These are phyloP conservation scores for Geranium incanum DNA, from an alignment of 441 rosid species.

Conservation along the genomic window DNA sequence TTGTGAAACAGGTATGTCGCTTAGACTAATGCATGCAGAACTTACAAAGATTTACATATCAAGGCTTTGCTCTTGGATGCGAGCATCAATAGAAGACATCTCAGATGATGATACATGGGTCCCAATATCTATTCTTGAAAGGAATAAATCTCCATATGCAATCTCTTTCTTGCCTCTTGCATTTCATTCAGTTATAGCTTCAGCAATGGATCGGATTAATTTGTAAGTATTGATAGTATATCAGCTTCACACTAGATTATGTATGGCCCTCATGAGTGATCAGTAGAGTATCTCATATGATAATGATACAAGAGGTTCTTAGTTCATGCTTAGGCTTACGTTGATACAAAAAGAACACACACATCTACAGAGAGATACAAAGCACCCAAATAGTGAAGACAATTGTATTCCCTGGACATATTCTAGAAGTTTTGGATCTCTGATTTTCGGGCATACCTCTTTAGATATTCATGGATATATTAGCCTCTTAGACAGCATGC, in stretches of 20 bases:
- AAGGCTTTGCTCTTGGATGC: conserved; percentile 96
- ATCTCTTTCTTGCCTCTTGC: conserved; percentile 88
- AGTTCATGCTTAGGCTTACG: background rate
- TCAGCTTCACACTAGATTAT: conserved; percentile 7
- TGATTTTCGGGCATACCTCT: background rate
- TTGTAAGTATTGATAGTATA: conserved; percentile 44
- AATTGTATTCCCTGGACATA: background rate
- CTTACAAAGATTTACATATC: conserved; percentile 68
- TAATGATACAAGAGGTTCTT: background rate
- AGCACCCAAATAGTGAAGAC: background rate
- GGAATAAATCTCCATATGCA: conserved; percentile 78
- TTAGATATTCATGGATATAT: background rate
- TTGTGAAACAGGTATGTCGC: conserved; percentile 50
- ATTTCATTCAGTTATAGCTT: conserved; percentile 59
- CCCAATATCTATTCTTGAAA: conserved; percentile 77
- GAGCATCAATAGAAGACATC: conserved; percentile 60
- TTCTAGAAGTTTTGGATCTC: background rate
- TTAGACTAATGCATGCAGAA: conserved; percentile 73
- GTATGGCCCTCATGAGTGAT: conserved; percentile 5
- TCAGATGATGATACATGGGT: conserved; percentile 83
- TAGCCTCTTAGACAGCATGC: conserved; percentile 1
- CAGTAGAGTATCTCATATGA: background rate
- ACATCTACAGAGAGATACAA: background rate
- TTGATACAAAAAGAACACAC: background rate
- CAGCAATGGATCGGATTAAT: conserved; percentile 83